These are phyloP conservation scores for Blastocystis sp. DNA, from an alignment of 352 stramenopile genomes.

Conservation along the genomic window DNA sequence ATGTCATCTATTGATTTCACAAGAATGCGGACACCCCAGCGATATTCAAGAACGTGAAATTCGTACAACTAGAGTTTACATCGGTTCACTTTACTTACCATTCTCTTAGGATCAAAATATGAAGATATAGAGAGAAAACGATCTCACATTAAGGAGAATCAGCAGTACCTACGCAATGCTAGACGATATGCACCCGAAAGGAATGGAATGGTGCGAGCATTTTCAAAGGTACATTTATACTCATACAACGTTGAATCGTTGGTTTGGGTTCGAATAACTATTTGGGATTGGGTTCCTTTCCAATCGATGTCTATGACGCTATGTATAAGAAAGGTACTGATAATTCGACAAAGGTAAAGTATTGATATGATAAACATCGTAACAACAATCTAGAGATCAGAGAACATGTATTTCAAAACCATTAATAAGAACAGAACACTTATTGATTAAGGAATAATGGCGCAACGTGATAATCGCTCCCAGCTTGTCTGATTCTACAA, in stretches of 20 bases:
- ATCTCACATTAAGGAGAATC: not conserved
- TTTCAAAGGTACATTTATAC: conserved; percentile 5
- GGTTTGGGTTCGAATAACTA: not conserved
- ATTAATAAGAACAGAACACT: conserved; percentile 33
- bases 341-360: not conserved
- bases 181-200: not conserved
- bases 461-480: conserved; percentile 23
- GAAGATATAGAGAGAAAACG: conserved; percentile 16
- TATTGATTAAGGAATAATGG: conserved; percentile 23
- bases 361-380: not conserved
- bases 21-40: conserved; percentile 36
- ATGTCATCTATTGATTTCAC: conserved; percentile 42
- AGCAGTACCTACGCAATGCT: not conserved
- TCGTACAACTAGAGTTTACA: conserved; percentile 35
- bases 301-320: not conserved
- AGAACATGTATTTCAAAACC: not conserved
- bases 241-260: not conserved
- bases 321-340: not conserved
- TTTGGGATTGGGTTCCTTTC: not conserved
- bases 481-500: not conserved
- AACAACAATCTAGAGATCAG: conserved; percentile 1
- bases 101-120: not conserved
- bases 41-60: conserved; percentile 45
- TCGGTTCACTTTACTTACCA: not conserved
- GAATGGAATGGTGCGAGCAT: not conserved